Conservation (phyloP, 1,139 yeast species). For the Yamadazyma songkhlaensis region DNA sequence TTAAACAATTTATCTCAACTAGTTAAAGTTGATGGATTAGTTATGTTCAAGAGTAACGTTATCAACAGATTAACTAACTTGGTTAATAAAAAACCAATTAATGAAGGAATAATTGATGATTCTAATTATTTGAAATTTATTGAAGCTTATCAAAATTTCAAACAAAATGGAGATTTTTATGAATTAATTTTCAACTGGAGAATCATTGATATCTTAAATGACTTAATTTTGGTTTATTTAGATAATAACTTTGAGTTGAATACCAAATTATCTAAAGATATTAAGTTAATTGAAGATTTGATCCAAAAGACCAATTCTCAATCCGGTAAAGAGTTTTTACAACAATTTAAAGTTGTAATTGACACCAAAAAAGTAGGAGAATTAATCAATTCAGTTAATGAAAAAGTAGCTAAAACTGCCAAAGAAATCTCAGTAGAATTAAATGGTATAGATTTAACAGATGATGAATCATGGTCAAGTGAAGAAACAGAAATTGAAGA, state of each 20-base stretch:
- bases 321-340: constrained; percentile 18
- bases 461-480: constrained; percentile 18
- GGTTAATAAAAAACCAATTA: constrained; percentile 20
- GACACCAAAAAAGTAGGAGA: constrained; percentile 22
- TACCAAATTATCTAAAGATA: constrained; percentile 21
- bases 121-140: constrained; percentile 30
- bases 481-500: constrained; percentile 7
- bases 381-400: constrained; percentile 17
- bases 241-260: constrained; percentile 7
- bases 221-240: constrained; percentile 30
- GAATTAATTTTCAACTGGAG: constrained; percentile 35
- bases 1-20: constrained; percentile 18
- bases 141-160: constrained; percentile 24
- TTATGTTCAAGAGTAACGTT: constrained; percentile 28
- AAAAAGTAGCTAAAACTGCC: constrained; percentile 19
- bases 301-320: constrained; percentile 12
- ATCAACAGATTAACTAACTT: constrained; percentile 29
- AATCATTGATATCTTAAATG: constrained; percentile 33
- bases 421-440: constrained; percentile 19
- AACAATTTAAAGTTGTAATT: constrained; percentile 31
- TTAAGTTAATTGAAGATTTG: constrained; percentile 20
- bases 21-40: constrained; percentile 33
- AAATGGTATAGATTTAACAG: constrained; percentile 31
- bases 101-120: constrained; percentile 23
- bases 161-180: constrained; percentile 23